phyloP scores from a whole-genome alignment of 176 grass and related monocot species.

The Paspalum vaginatum region DNA sequence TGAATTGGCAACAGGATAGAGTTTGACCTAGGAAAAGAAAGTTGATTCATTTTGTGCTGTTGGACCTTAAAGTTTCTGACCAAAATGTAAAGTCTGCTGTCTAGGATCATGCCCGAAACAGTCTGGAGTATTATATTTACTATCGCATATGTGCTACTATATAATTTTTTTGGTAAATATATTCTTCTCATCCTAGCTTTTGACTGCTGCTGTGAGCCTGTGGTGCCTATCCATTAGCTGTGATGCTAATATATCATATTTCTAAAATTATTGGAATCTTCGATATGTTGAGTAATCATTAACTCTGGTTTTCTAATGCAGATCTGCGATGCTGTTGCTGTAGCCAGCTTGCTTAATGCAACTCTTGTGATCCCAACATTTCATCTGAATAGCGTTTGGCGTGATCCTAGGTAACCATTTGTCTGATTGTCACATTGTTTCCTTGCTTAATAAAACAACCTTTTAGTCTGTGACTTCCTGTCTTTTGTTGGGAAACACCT shows the following conservation, averaged over 20 bases:
- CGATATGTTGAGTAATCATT: constrained; percentile 33
- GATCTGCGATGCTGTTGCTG: constrained; percentile 96
- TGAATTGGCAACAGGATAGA: not conserved
- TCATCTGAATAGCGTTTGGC: constrained; percentile 97
- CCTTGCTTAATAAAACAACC: not conserved
- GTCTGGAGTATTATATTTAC: constrained; percentile 10
- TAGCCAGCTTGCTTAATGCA: constrained; percentile 88
- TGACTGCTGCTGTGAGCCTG: not conserved
- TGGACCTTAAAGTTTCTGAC: not conserved
- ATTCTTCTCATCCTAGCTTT: constrained; percentile 29
- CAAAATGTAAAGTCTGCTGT: not conserved
- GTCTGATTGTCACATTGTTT: not conserved
- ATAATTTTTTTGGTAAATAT: constrained; percentile 11
- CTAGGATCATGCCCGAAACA: not conserved
- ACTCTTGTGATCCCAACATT: constrained; percentile 93
- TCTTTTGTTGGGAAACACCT: constrained; percentile 2
- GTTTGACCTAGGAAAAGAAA: not conserved
- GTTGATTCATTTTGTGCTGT: not conserved
- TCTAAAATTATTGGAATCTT: constrained; percentile 38
- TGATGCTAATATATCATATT: constrained; percentile 20
- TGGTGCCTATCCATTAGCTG: constrained; percentile 19
- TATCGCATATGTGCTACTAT: constrained; percentile 2
- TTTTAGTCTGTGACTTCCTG: constrained; percentile 4
- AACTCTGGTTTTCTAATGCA: constrained; percentile 48
- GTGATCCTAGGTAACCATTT: constrained; percentile 76